phyloP scores from a whole-genome alignment of 2,329 filamentous ascomycete species.

The Cordyceps pruinosa region DNA sequence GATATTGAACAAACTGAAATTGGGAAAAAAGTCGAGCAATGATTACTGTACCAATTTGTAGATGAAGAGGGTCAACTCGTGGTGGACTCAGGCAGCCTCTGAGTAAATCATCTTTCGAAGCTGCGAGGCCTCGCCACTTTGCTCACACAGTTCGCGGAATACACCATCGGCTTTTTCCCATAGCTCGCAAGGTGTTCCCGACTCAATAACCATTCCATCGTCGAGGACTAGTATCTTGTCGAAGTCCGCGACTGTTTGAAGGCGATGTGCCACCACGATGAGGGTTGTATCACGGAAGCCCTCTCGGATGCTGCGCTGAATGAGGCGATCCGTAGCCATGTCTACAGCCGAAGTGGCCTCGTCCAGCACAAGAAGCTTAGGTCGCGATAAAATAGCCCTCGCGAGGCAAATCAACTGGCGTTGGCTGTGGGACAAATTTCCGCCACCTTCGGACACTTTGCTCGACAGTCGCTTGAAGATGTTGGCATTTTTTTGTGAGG shows the following conservation, averaged over 20 bases:
- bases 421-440: slow-evolving; percentile 31
- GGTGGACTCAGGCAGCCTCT: neutral
- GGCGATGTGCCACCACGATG: slow-evolving; percentile 58
- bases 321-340: slow-evolving; percentile 58
- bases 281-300: slow-evolving; percentile 55
- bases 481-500: slow-evolving; percentile 31
- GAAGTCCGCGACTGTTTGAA: slow-evolving; percentile 61
- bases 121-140: slow-evolving; percentile 2
- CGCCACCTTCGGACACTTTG: slow-evolving; percentile 54
- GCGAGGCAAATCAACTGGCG: slow-evolving; percentile 55
- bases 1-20: too few species aligned
- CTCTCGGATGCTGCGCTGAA: slow-evolving; percentile 56
- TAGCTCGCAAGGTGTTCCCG: slow-evolving; percentile 50
- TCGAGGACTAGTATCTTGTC: slow-evolving; percentile 58
- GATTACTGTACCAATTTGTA: neutral
- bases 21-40: too few species aligned
- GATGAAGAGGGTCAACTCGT: neutral
- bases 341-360: slow-evolving; percentile 64
- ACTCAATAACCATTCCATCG: slow-evolving; percentile 50
- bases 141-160: slow-evolving; percentile 4
- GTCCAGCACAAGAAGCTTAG: slow-evolving; percentile 62
- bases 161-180: slow-evolving; percentile 33
- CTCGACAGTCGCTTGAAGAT: slow-evolving; percentile 48
- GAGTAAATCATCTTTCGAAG: neutral
- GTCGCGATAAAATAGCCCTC: slow-evolving; percentile 53